phyloP scores from a whole-genome alignment of 192 early-diverging fungal genomes.

The Pilaira anomala region DNA sequence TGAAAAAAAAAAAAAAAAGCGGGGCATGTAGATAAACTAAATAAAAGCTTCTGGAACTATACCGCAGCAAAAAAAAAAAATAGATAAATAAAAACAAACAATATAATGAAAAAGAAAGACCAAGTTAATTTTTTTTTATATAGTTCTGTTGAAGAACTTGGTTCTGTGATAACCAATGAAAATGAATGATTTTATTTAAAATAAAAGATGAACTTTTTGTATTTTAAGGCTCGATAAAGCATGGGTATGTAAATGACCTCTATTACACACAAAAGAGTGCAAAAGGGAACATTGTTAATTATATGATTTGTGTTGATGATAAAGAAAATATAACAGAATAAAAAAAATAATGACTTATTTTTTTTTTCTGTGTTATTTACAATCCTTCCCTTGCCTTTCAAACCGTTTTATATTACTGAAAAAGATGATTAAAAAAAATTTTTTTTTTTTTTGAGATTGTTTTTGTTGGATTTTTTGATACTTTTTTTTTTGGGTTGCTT shows the following conservation, averaged over 20 bases:
- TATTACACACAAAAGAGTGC: neutral
- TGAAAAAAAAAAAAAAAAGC: too few relatives aligned
- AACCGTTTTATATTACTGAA: constrained; percentile 1
- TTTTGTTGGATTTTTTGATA: constrained; percentile 2
- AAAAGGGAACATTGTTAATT: constrained; percentile 1
- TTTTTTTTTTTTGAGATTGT: constrained; percentile 11
- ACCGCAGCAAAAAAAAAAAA: too few relatives aligned
- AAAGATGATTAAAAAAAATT: neutral
- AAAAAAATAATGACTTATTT: too few relatives aligned
- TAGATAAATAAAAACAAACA: too few relatives aligned
- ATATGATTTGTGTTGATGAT: neutral
- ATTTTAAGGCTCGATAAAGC: neutral
- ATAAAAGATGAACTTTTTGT: too few relatives aligned
- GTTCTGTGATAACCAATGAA: too few relatives aligned
- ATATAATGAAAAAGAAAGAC: too few relatives aligned
- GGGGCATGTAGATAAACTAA: too few relatives aligned
- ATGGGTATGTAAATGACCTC: constrained; percentile 23
- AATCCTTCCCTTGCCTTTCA: constrained; percentile 16
- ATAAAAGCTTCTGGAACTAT: too few relatives aligned
- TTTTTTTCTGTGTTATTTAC: constrained; percentile 10
- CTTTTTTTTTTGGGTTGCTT: neutral
- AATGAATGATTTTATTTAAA: too few relatives aligned
- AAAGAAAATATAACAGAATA: neutral
- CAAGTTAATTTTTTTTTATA: too few relatives aligned
- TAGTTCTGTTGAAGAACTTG: too few relatives aligned